A percentile compares a stretch with the other conserved stretches of the same genome.
phyloP scores from a whole-genome alignment of 305 asterid genomes.

The Fraxinus xanthoxyloides region DNA sequence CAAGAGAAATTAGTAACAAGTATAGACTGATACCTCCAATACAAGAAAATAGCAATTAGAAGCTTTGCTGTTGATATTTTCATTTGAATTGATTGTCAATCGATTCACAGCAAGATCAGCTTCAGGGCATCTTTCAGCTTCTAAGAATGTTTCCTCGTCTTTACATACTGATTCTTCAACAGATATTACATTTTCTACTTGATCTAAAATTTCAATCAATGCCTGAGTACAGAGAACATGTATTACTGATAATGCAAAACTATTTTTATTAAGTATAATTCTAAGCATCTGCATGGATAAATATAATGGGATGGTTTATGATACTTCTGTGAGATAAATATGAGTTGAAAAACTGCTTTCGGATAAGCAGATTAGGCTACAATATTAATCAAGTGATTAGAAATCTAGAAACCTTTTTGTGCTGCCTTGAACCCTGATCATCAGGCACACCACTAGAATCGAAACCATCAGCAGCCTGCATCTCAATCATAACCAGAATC shows the following conservation, averaged over 20 bases:
- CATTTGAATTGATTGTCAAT: conserved; percentile 27
- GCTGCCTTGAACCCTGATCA: conserved; percentile 61
- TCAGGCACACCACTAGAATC: conserved; percentile 41
- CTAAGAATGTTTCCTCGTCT: conserved; percentile 34
- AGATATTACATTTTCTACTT: conserved; percentile 88
- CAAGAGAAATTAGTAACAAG: conserved; percentile 17
- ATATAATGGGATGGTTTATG: neutral
- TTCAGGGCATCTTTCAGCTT: conserved; percentile 38
- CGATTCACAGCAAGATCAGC: conserved; percentile 35
- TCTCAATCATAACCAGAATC: conserved; percentile 26
- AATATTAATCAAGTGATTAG: conserved; percentile 17
- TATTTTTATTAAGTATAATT: conserved; percentile 13
- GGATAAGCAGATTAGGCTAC: conserved; percentile 4
- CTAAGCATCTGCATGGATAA: neutral
- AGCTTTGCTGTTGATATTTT: conserved; percentile 31
- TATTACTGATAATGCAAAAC: conserved; percentile 14
- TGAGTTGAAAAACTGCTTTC: conserved; percentile 16
- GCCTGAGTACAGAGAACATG: conserved; percentile 50
- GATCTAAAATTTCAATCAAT: conserved; percentile 86
- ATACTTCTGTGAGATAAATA: conserved; percentile 14
- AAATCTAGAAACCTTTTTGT: conserved; percentile 66
- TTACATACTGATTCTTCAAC: conserved; percentile 49
- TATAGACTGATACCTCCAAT: conserved; percentile 61
- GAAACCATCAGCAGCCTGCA: conserved; percentile 50
- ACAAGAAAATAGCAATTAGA: conserved; percentile 63